Evolutionary conservation across 2,329 filamentous ascomycete species (phyloP).

Genomic region (Stagonosporopsis rhizophila): DNA sequence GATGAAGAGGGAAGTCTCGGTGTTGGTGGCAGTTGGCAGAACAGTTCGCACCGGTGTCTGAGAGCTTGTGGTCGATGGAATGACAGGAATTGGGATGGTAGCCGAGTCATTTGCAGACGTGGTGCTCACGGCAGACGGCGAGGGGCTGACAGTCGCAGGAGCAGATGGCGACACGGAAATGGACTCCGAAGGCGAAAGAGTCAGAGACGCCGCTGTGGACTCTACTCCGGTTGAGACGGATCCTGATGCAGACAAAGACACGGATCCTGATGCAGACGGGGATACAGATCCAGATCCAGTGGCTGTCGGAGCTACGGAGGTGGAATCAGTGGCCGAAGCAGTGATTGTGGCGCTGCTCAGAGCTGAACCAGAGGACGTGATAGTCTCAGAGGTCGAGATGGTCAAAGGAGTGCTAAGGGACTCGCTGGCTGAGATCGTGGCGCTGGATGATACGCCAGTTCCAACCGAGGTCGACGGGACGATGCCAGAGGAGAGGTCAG

Average conservation of each 20-base stretch:
- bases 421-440: constrained; percentile 11
- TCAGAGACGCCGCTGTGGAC: constrained; percentile 3
- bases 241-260: background rate
- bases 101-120: constrained; percentile 19
- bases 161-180: constrained; percentile 8
- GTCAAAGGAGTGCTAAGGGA: constrained; percentile 29
- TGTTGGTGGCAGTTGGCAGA: constrained; percentile 56
- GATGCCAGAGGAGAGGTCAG: constrained; percentile 16
- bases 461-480: constrained; percentile 8
- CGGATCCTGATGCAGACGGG: constrained; percentile 1
- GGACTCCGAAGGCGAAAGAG: constrained; percentile 16
- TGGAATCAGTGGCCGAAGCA: constrained; percentile 5
- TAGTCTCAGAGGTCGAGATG: constrained; percentile 29
- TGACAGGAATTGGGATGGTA: constrained; percentile 25
- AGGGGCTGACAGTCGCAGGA: constrained; percentile 9
- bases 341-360: constrained; percentile 4
- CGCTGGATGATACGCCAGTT: constrained; percentile 12
- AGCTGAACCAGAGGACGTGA: constrained; percentile 14
- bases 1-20: constrained; percentile 57
- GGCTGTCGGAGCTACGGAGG: background rate
- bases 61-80: constrained; percentile 28
- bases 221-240: constrained; percentile 3
- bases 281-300: constrained; percentile 2
- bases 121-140: constrained; percentile 3
- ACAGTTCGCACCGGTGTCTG: constrained; percentile 50